Evolutionary conservation across 345 rosid species (phyloP).

Genomic region (Eucalyptus pumila): DNA sequence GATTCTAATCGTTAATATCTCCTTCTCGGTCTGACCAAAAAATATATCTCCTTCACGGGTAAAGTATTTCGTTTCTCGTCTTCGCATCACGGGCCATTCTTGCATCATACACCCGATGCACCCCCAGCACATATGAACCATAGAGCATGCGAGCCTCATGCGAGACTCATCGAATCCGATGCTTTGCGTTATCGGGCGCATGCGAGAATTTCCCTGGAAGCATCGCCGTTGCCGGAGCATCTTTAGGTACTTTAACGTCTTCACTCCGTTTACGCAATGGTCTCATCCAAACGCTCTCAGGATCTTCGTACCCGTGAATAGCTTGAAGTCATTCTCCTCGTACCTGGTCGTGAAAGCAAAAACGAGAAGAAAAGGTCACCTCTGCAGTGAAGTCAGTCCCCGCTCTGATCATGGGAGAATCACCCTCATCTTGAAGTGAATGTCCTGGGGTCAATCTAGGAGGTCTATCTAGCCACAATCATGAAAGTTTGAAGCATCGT

Average conservation of each 20-base stretch:
- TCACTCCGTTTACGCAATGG: not conserved
- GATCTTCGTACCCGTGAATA: not conserved
- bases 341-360: not conserved
- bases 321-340: not conserved
- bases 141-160: not conserved
- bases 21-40: not conserved
- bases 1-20: not conserved
- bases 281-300: not conserved
- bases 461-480: not conserved
- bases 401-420: not conserved
- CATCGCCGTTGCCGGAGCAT: not conserved
- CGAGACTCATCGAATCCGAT: not conserved
- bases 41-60: not conserved
- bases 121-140: not conserved
- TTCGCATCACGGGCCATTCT: not conserved
- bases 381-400: not conserved
- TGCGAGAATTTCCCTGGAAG: not conserved
- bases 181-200: not conserved
- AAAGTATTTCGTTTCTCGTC: accelerated
- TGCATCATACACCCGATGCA: not conserved
- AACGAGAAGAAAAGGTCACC: not conserved
- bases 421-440: not conserved
- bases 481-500: not conserved
- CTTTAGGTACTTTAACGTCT: not conserved
- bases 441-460: not conserved